Percentiles rank a stretch among this genome's conserved stretches.
Conservation (phyloP, 805 yeast species). For the Grigorovia transvaalensis region DNA sequence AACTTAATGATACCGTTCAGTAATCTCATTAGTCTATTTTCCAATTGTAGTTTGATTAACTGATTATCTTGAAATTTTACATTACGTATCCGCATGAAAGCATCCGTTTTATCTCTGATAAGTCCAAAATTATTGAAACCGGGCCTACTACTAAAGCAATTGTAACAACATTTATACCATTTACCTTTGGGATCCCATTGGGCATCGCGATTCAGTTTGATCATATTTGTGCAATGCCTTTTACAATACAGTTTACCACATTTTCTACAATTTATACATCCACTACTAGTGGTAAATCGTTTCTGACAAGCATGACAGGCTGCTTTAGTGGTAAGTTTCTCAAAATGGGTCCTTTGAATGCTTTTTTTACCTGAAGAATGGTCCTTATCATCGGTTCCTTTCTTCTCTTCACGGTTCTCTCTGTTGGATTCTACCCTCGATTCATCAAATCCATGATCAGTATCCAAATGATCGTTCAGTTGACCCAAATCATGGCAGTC, state of each 20-base stretch:
- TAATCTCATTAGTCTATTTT: conserved; percentile 46
- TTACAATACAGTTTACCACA: conserved; percentile 70
- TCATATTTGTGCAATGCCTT: conserved; percentile 45
- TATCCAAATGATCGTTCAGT: conserved; percentile 65
- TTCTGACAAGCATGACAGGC: conserved; percentile 33
- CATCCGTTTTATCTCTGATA: conserved; percentile 34
- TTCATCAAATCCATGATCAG: conserved; percentile 39
- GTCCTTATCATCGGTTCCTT: not conserved
- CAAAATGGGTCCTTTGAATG: conserved; percentile 28
- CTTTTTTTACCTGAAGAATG: not conserved
- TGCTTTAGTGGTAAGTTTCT: conserved; percentile 5
- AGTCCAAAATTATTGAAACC: conserved; percentile 42
- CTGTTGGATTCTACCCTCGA: not conserved
- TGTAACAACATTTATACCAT: conserved; percentile 64
- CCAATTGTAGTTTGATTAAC: conserved; percentile 47
- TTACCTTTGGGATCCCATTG: conserved; percentile 42
- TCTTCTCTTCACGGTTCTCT: not conserved
- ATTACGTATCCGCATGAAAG: conserved; percentile 36
- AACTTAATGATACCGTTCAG: conserved; percentile 2
- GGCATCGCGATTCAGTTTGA: conserved; percentile 41
- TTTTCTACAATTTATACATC: conserved; percentile 53
- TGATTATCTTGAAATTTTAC: conserved; percentile 37
- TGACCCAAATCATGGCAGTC: conserved; percentile 42
- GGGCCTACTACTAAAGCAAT: conserved; percentile 47
- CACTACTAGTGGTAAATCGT: conserved; percentile 44